Base-by-base conservation (phyloP, 2,329 filamentous ascomycete genomes). In the Tolypocladium guangdongense region DNA sequence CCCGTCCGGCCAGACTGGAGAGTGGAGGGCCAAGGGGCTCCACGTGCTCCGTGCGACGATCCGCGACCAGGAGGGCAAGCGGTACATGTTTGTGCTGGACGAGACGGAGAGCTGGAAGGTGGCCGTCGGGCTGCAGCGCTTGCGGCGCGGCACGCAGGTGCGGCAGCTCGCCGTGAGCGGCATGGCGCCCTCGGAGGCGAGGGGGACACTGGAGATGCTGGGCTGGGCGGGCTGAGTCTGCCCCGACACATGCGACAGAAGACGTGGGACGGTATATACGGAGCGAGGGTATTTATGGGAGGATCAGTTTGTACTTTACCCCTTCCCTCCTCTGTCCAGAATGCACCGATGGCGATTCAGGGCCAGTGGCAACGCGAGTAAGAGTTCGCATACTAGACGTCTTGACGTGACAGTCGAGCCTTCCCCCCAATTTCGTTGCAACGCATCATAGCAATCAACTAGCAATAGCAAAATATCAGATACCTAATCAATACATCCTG, bases 71-170 rank as follows among this genome's bases (percentile, higher is more conserved):
- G 83, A 86, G 56, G 81, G 81, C 45, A 84, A 84, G 68, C 75
- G 82, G 37, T 86, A 81, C 62, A 66, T 87, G 37, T 86, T 87
- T 62, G 75, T 87, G 11, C 69, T 87, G 36, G 73, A 75, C 41
- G 82, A 86, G 63, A 76, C 81, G 56, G 83, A 87, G 65, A 77
- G 77, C 32, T 87, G 84, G 84, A 87, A 87, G 74, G 71, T 87
- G 27, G 75, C 81, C 1, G 71, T 79, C 37, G 83, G 81, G 2
- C 64, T 87, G 59, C 80, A 84, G 64, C 74, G 78, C 46, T 67
- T 87, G 60, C 71, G 82, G 51, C 76, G 76, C 52, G 83, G 83
- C 6, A 78, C 77, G 3, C 81, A 84, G 64, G 79, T 78, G 35
- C 73, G 81, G 52, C 76, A 80, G 54, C 70, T 86, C 47, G 80